A percentile compares a stretch with the other conserved stretches of the same genome.
phyloP scores from a whole-genome alignment of 1,284 basidiomycete genomes.

The Ceratobasidium sp. region DNA sequence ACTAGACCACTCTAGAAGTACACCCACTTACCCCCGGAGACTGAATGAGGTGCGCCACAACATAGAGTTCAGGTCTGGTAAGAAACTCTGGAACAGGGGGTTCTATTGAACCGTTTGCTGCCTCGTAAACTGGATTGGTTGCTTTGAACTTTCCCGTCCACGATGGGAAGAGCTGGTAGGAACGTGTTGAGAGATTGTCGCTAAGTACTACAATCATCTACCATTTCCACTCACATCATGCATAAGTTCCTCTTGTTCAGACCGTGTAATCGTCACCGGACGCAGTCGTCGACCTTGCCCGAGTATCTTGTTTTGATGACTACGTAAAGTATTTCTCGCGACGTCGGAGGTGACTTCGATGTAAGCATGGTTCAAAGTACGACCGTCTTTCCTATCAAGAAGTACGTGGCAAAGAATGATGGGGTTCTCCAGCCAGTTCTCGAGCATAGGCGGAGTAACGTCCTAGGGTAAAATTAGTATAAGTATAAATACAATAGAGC shows the following conservation, averaged over 20 bases:
- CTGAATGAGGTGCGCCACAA: conserved; percentile 69
- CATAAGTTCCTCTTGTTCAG: conserved; percentile 79
- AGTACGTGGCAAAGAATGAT: conserved; percentile 74
- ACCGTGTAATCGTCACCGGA: conserved; percentile 79
- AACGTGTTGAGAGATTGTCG: too few species aligned
- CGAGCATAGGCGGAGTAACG: conserved; percentile 75
- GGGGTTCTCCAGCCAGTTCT: conserved; percentile 67
- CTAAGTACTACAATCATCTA: too few species aligned
- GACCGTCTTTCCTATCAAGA: conserved; percentile 72
- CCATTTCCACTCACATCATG: conserved; percentile 63
- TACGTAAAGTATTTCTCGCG: conserved; percentile 59
- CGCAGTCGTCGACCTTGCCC: conserved; percentile 75
- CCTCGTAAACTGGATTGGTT: conserved; percentile 65
- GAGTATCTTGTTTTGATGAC: conserved; percentile 66
- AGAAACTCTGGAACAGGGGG: conserved; percentile 67
- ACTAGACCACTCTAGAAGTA: too few species aligned
- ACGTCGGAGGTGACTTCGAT: conserved; percentile 69
- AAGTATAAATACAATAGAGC: not conserved
- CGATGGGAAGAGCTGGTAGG: conserved; percentile 79
- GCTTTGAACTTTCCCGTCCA: conserved; percentile 80
- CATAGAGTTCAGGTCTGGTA: conserved; percentile 67
- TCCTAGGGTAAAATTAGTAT: conserved; percentile 61
- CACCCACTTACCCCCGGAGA: conserved; percentile 77
- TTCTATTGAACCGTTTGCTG: conserved; percentile 59
- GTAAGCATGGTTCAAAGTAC: conserved; percentile 80